Percentiles rank a stretch among this genome's conserved stretches.
phyloP scores from a whole-genome alignment of 495 filamentous ascomycete species.

The Rhypophila decipiens region DNA sequence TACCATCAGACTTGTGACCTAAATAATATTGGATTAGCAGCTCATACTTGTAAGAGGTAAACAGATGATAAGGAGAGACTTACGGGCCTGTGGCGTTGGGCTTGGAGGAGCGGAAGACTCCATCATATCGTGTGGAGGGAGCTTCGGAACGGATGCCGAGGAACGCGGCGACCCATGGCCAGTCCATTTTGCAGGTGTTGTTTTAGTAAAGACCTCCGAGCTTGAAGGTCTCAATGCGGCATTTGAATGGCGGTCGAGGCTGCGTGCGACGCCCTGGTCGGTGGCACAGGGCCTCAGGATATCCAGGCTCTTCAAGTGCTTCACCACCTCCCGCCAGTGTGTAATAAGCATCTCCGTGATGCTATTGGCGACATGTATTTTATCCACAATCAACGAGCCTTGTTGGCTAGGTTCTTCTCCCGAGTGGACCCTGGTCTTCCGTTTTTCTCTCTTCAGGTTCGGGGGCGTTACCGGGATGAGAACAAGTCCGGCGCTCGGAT shows the following conservation, averaged over 20 bases:
- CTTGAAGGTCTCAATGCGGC: slow-evolving; percentile 15
- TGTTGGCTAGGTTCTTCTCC: slow-evolving; percentile 1
- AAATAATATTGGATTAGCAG: too few relatives aligned
- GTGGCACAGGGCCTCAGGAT: too few relatives aligned
- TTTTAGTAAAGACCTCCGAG: slow-evolving; percentile 18
- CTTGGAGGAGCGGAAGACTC: slow-evolving; percentile 22
- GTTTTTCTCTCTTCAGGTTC: slow-evolving; percentile 33
- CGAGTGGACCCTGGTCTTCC: slow-evolving; percentile 9
- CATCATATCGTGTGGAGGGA: slow-evolving; percentile 1
- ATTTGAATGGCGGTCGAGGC: not conserved
- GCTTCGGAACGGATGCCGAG: not conserved
- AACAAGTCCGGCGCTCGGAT: slow-evolving; percentile 30
- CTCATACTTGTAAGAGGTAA: not conserved
- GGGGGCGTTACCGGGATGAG: slow-evolving; percentile 28
- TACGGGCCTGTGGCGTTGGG: slow-evolving; percentile 22
- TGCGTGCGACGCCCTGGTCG: too few relatives aligned
- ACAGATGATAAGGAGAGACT: not conserved
- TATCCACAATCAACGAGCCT: slow-evolving; percentile 30
- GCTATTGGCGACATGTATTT: slow-evolving; percentile 44
- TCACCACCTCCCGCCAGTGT: slow-evolving; percentile 53
- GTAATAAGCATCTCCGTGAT: slow-evolving; percentile 54
- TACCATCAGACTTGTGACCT: slow-evolving; percentile 6
- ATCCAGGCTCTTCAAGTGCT: slow-evolving; percentile 41
- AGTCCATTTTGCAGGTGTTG: slow-evolving; percentile 15
- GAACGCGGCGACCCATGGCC: not conserved